A percentile compares a stretch with the other conserved stretches of the same genome.
These are phyloP conservation scores for Marasmius tenuissimus DNA, from an alignment of 1,284 basidiomycete genomes.

Conservation along the genomic window DNA sequence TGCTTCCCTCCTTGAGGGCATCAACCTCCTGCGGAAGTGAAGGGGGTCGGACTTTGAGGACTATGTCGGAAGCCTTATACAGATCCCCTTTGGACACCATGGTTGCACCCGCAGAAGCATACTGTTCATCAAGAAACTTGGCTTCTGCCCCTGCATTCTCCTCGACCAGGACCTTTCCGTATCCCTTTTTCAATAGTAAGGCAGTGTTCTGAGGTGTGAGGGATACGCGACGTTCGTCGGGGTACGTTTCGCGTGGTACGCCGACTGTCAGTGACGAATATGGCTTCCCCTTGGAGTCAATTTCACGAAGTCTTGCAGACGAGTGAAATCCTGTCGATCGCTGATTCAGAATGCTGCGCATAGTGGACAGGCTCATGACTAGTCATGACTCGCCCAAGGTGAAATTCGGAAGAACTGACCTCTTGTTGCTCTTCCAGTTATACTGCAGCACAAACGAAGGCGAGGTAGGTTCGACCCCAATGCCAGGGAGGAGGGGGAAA, in stretches of 20 bases:
- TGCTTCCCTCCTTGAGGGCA: conserved; percentile 66
- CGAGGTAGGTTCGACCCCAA: conserved; percentile 16
- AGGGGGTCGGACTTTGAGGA: conserved; percentile 82
- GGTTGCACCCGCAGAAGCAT: conserved; percentile 74
- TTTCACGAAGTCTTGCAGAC: conserved; percentile 6
- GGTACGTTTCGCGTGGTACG: conserved; percentile 72
- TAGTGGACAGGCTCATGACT: too few species aligned
- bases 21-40: conserved; percentile 58
- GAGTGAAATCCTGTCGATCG: conserved; percentile 13
- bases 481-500: conserved; percentile 27
- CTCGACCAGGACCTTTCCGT: conserved; percentile 70
- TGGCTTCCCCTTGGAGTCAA: conserved; percentile 48
- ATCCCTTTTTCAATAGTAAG: conserved; percentile 79
- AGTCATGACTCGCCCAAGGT: background rate
- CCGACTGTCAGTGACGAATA: conserved; percentile 78
- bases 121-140: conserved; percentile 79
- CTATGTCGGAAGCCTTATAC: conserved; percentile 65
- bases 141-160: conserved; percentile 68
- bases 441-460: conserved; percentile 6
- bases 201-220: conserved; percentile 77
- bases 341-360: too few species aligned
- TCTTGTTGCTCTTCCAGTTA: background rate
- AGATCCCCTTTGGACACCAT: conserved; percentile 66
- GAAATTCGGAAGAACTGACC: background rate
- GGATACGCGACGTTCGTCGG: conserved; percentile 76